Evolutionary conservation across 495 filamentous ascomycete species (phyloP), one percentile per base, ranked within the genome.

Genomic region (Xylaria nigripes): DNA sequence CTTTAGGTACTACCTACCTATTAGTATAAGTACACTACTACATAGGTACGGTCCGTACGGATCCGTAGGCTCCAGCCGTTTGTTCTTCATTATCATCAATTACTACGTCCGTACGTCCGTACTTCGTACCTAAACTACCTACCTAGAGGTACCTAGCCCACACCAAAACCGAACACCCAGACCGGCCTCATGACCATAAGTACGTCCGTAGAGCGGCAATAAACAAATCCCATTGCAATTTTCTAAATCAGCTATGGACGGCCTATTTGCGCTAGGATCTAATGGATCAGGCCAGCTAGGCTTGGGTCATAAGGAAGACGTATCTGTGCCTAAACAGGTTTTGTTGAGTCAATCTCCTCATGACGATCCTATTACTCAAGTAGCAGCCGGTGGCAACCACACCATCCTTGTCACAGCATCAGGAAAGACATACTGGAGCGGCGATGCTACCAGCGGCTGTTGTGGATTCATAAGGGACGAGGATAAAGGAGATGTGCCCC

Each of bases 271-370:
- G n/a, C 82, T 96, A 58, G 93, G 93, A 30, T 96, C 92, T 25
- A 98, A 96, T 68, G 84, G 87, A 34, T 87, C 83, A 6, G 88
- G 89, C 48, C 93, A 98, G 65, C 79, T 98, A 32, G 89, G 86
- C 32, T 75, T 96, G 44, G 81, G 81, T 21, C 86, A 91, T 68
- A 75, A 70, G 42, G 76, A 89, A 55, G 90, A 95, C 66, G 80
- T 86, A 12, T 84, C 83, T 3, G 68, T 72, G 0, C 89, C 90
- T 4, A 78, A 83, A 44, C 70, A 63, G 52, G 87, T 85, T 61
- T 49, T 77, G 30, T 78, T 82, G 56, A 59, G 70, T 10, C 47
- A 55, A 10, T 32, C 50, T 42, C 57, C 57, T 46, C 51, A 59
- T 4, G n/a, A 60, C 23, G 54, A 59, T 50, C 45, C 55, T 32